A percentile compares a stretch with the other conserved stretches of the same genome.
phyloP scores from a whole-genome alignment of 2,329 filamentous ascomycete genomes.

The Zopfia rhizophila region DNA sequence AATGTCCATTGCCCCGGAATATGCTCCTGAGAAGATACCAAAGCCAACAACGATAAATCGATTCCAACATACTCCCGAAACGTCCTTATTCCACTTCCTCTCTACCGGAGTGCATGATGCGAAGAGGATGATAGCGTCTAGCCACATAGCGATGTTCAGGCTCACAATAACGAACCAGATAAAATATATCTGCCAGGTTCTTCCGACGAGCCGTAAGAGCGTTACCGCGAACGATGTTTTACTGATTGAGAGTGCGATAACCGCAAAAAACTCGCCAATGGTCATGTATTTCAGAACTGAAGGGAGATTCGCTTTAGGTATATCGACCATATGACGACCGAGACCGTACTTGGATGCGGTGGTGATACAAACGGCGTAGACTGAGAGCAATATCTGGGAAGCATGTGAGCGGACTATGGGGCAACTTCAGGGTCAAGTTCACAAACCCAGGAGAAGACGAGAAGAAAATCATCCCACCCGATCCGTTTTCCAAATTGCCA shows the following conservation, averaged over 20 bases:
- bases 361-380: constrained; percentile 1
- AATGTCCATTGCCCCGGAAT: constrained; percentile 20
- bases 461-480: too few relatives aligned
- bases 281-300: constrained; percentile 1
- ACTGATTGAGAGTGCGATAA: not conserved
- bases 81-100: not conserved
- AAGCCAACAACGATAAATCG: not conserved
- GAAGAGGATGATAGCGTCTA: constrained; percentile 1
- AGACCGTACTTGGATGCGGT: not conserved
- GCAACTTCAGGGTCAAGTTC: too few relatives aligned
- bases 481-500: too few relatives aligned
- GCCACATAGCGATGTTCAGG: not conserved
- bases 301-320: not conserved
- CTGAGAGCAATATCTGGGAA: too few relatives aligned
- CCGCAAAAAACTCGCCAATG: constrained; percentile 1
- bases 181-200: not conserved
- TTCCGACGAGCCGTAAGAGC: not conserved
- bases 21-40: constrained; percentile 3
- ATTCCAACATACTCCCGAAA: constrained; percentile 1
- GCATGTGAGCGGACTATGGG: too few relatives aligned
- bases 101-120: not conserved
- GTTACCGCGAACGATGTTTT: constrained; percentile 8
- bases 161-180: constrained; percentile 1
- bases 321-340: not conserved
- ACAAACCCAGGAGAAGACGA: too few relatives aligned